phyloP scores from a whole-genome alignment of 352 stramenopile genomes.

The Pythium brachiatum region DNA sequence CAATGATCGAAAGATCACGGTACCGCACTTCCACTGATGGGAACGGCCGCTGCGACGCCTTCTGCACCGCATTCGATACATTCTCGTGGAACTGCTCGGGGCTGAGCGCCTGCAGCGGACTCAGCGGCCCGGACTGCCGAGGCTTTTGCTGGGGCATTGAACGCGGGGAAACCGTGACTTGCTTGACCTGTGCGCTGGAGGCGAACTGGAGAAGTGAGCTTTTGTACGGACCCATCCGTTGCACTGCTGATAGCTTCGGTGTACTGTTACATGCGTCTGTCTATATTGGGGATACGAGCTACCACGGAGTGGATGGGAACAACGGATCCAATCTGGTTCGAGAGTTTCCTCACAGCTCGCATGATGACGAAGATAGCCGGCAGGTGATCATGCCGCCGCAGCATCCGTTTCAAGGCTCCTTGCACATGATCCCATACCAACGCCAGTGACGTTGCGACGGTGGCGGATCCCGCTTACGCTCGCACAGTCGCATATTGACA shows the following conservation, averaged over 20 bases:
- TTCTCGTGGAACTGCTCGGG: conserved; percentile 32
- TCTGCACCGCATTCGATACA: conserved; percentile 21
- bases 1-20: conserved; percentile 36
- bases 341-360: no score
- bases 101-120: conserved; percentile 16
- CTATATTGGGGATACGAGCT: no score
- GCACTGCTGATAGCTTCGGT: no score
- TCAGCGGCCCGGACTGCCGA: background rate
- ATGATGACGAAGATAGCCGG: no score
- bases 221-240: background rate
- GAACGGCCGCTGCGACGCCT: conserved; percentile 20
- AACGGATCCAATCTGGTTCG: no score
- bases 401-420: background rate
- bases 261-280: background rate
- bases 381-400: no score
- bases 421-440: background rate
- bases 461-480: background rate
- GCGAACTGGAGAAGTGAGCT: conserved; percentile 9
- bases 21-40: conserved; percentile 39
- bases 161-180: background rate
- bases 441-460: background rate
- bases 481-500: background rate
- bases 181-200: background rate
- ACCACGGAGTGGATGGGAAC: no score
- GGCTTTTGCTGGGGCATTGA: conserved; percentile 11